phyloP scores from a whole-genome alignment of 768 basidiomycete species.

The Rhizopogon rudus region DNA sequence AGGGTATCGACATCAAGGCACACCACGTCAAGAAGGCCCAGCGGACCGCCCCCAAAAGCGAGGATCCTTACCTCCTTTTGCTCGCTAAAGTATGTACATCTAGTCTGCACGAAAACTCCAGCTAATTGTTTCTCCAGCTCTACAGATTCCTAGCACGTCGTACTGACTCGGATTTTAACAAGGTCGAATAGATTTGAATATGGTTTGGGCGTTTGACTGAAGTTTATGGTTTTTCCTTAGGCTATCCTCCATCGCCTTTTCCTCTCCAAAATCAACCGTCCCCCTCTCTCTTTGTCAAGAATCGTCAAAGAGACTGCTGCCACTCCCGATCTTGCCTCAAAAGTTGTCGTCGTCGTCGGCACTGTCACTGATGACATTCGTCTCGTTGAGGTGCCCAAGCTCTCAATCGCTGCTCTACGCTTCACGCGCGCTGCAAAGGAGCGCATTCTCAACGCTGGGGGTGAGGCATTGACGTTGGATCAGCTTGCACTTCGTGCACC shows the following conservation, averaged over 20 bases:
- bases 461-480: constrained; percentile 92
- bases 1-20: constrained; percentile 94
- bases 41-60: constrained; percentile 93
- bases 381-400: constrained; percentile 78
- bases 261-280: constrained; percentile 96
- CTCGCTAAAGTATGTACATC: constrained; percentile 81
- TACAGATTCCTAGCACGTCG: constrained; percentile 99
- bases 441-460: constrained; percentile 92
- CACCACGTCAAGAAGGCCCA: constrained; percentile 99
- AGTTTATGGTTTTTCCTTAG: constrained; percentile 31
- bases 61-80: constrained; percentile 98
- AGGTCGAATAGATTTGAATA: constrained; percentile 40
- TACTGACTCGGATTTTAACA: constrained; percentile 95
- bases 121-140: constrained; percentile 48
- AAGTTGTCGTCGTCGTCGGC: constrained; percentile 86
- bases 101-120: constrained; percentile 2
- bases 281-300: constrained; percentile 91
- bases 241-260: constrained; percentile 95
- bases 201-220: constrained; percentile 13
- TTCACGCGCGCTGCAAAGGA: constrained; percentile 93
- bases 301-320: constrained; percentile 78
- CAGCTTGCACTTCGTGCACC: constrained; percentile 94
- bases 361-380: constrained; percentile 96
- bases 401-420: constrained; percentile 89
- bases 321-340: constrained; percentile 62